Percentiles rank a stretch among this genome's conserved stretches.
Conservation (phyloP, 768 basidiomycete species). For the Rhizopogon vinicolor region DNA sequence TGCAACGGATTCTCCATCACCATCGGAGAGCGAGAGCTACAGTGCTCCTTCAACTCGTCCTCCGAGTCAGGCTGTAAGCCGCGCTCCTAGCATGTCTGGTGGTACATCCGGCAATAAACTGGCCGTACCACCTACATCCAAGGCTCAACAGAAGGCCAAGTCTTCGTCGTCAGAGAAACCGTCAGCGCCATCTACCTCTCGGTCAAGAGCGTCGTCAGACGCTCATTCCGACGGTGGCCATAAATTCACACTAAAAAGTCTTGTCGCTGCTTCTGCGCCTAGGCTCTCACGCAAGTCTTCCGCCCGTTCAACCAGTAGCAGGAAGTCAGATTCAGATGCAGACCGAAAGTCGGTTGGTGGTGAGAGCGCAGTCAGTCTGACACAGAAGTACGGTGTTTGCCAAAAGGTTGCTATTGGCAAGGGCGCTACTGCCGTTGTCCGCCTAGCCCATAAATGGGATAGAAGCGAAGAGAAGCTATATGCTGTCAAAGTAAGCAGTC, state of each 20-base stretch:
- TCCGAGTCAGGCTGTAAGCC: conserved; percentile 49
- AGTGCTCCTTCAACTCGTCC: conserved; percentile 61
- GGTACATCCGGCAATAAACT: conserved; percentile 35
- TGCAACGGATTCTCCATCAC: conserved; percentile 43
- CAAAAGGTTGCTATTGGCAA: conserved; percentile 97
- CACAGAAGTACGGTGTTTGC: conserved; percentile 96
- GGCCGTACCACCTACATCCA: conserved; percentile 24
- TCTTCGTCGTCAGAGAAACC: conserved; percentile 9
- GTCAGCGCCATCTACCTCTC: conserved; percentile 18
- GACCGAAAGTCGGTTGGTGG: conserved; percentile 40
- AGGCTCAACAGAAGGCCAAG: conserved; percentile 16
- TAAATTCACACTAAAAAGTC: conserved; percentile 81
- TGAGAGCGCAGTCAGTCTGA: conserved; percentile 51
- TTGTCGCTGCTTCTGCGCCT: conserved; percentile 59
- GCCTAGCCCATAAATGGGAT: conserved; percentile 99
- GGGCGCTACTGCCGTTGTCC: conserved; percentile 96
- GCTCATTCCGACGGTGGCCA: conserved; percentile 57
- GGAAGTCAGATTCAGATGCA: conserved; percentile 65
- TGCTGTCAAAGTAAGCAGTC: conserved; percentile 81
- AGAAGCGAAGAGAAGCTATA: conserved; percentile 94
- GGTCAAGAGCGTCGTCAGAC: conserved; percentile 37
- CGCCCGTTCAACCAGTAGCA: conserved; percentile 61
- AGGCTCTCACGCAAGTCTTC: conserved; percentile 73
- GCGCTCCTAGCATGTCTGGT: conserved; percentile 31
- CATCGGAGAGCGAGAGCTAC: conserved; percentile 54